Base-by-base conservation (phyloP, 257 asterid genomes). In the Gardenia jasminoides region DNA sequence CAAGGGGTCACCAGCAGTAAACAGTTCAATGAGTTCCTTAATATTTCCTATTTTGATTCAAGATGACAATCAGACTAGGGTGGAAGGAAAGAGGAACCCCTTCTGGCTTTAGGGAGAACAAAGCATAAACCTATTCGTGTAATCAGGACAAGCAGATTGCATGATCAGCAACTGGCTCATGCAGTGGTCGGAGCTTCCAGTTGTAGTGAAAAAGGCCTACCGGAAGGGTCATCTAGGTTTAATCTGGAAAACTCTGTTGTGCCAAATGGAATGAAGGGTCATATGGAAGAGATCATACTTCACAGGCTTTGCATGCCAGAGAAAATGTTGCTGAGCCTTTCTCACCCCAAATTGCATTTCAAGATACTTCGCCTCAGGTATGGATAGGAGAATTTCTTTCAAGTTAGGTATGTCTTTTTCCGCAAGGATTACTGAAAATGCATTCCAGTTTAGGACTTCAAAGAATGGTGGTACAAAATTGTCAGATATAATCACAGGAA, bases 221-320 rank as follows among this genome's bases (percentile, higher is more conserved):
- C 15, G 79, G 56, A 48, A 66, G 30, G 62, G 83, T 83, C 85
- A 92, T 82, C 95, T 86, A 54, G 62, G 26, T 20, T 54, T 54
- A 9, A 54, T 20, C 62, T 54, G 58, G 58, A 90, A 94, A 79
- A 92, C 93, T 81, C 98, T 79, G 74, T 92, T 94, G 78, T 94
- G 88, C 98, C 98, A 94, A 78, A 94, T 88, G 17, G 97, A 92
- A 80, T 94, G 98, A 77, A 94, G 97, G 74, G 91, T 92, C 98
- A 94, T 94, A 86, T 92, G 98, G 80, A 94, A 94, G 66, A 94
- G 90, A 83, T 94, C 98, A 9, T 91, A 91, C 82, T 85, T 94
- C 50, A 82, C 44, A 0, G 98, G 97, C 78, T 90, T 91, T 0
- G 87, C 87, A 69, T 94, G 98, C 97, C 98, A 94, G 47, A 94